Evolutionary conservation across 495 filamentous ascomycete species (phyloP), one percentile per base, ranked within the genome.

Genomic region (Articulospora tetracladia): DNA sequence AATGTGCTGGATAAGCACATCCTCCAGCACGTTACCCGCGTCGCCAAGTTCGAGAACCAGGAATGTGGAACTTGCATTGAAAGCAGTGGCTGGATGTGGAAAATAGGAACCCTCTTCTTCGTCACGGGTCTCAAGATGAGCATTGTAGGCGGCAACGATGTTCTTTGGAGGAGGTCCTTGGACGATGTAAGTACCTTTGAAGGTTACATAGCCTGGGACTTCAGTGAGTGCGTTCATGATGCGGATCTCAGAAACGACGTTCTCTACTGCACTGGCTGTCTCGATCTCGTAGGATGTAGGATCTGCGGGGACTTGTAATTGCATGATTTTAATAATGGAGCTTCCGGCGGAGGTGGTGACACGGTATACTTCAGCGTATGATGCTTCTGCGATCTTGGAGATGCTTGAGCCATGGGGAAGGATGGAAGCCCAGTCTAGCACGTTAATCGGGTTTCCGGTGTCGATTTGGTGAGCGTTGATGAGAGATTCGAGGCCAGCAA

Each of bases 181-280:
- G 0, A 96, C 76, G 8, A 97, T 76, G 48, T 88, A 85, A 6
- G 89, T 81, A 47, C 88, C 86, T 66, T 92, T 84, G 74, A 93
- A 93, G n/a, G 86, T 79, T n/a, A 91, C 90, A 71, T 95, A 97
- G n/a, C 92, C 92, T 1, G 91, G 90, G 46, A 93, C 85, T 19
- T 84, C 81, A 49, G 88, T 85, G 23, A 97, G 80, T 57, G 82
- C 86, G 58, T 91, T 86, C 20, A 93, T 85, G 57, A 94, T 87
- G 56, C 79, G 79, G 22, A 93, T 76, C 69, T 97, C 92, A 0
- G 82, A 74, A 11, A 77, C 77, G 30, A 90, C 82, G 55, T 83
- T 77, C 0, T 77, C 72, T 17, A 86, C 75, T 7, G 67, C 71
- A 6, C 78, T 83, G 65, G 67, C 61, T 2, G 46, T 59, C 0